These are phyloP conservation scores for Trypanosoma grayi DNA, from an alignment of 208 protist genomes.

Conservation along the genomic window DNA sequence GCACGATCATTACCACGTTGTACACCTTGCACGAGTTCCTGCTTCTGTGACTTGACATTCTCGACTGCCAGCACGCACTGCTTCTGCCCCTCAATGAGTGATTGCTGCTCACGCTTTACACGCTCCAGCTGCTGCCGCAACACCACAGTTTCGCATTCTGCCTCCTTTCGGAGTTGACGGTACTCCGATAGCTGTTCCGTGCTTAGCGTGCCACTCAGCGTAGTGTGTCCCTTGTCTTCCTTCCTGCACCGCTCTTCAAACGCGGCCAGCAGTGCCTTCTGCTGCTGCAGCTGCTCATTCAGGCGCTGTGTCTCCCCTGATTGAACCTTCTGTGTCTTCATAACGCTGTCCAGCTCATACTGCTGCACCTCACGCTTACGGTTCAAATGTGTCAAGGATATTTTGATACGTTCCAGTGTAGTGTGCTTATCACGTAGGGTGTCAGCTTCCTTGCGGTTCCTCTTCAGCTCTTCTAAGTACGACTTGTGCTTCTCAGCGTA, in stretches of 20 bases:
- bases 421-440: constrained; percentile 62
- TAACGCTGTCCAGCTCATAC: constrained; percentile 41
- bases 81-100: constrained; percentile 48
- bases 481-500: constrained; percentile 74
- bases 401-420: constrained; percentile 67
- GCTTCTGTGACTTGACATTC: constrained; percentile 45
- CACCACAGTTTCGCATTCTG: constrained; percentile 78
- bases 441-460: constrained; percentile 50
- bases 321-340: constrained; percentile 53
- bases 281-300: constrained; percentile 56
- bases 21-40: constrained; percentile 41
- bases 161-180: constrained; percentile 72
- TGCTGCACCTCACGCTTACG: constrained; percentile 64
- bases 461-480: constrained; percentile 78
- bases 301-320: constrained; percentile 62
- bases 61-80: constrained; percentile 59
- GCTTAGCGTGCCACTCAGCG: constrained; percentile 40
- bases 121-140: constrained; percentile 74
- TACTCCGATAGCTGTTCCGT: constrained; percentile 70
- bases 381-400: constrained; percentile 55
- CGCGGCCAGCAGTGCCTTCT: constrained; percentile 47
- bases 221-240: constrained; percentile 47
- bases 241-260: constrained; percentile 63
- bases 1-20: constrained; percentile 32
- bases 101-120: constrained; percentile 64